Conservation (phyloP, 768 basidiomycete genomes). For the Boletus sp. region DNA sequence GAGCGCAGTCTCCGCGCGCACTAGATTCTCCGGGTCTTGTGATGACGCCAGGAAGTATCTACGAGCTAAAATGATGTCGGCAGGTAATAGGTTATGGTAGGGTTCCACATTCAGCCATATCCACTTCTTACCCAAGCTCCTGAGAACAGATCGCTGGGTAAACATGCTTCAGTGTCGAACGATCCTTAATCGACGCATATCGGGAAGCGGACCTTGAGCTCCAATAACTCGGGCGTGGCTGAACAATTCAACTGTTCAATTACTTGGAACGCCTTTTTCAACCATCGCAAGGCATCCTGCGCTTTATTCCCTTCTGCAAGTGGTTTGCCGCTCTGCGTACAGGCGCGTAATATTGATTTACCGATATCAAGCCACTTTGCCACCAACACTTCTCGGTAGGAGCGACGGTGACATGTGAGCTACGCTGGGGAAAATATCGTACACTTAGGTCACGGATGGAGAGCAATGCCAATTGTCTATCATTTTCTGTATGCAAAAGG, state of each 20-base stretch:
- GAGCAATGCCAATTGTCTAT: slow-evolving; percentile 60
- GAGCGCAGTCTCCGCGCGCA: slow-evolving; percentile 71
- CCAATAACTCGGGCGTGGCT: slow-evolving; percentile 48
- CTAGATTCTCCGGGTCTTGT: slow-evolving; percentile 56
- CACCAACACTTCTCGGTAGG: slow-evolving; percentile 70
- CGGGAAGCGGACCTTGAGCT: slow-evolving; percentile 58
- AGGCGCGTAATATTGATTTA: slow-evolving; percentile 57
- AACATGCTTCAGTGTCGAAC: slow-evolving; percentile 18
- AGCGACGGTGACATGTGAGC: slow-evolving; percentile 31
- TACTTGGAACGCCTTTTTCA: slow-evolving; percentile 75
- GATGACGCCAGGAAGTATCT: slow-evolving; percentile 76
- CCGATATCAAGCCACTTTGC: slow-evolving; percentile 77
- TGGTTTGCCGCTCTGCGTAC: slow-evolving; percentile 30
- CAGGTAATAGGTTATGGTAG: slow-evolving; percentile 15
- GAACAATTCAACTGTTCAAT: slow-evolving; percentile 65
- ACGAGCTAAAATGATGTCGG: slow-evolving; percentile 50
- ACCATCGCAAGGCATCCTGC: slow-evolving; percentile 62
- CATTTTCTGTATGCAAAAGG: slow-evolving; percentile 50
- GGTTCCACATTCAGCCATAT: slow-evolving; percentile 19
- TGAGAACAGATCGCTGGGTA: slow-evolving; percentile 63
- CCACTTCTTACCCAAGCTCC: slow-evolving; percentile 60
- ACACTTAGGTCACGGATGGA: slow-evolving; percentile 66
- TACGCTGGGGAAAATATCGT: slow-evolving; percentile 11
- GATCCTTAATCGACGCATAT: slow-evolving; percentile 16
- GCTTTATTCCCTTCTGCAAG: slow-evolving; percentile 30